These are phyloP conservation scores for Nakazawaea molendinolei DNA, from an alignment of 805 yeast genomes.

Conservation along the genomic window DNA sequence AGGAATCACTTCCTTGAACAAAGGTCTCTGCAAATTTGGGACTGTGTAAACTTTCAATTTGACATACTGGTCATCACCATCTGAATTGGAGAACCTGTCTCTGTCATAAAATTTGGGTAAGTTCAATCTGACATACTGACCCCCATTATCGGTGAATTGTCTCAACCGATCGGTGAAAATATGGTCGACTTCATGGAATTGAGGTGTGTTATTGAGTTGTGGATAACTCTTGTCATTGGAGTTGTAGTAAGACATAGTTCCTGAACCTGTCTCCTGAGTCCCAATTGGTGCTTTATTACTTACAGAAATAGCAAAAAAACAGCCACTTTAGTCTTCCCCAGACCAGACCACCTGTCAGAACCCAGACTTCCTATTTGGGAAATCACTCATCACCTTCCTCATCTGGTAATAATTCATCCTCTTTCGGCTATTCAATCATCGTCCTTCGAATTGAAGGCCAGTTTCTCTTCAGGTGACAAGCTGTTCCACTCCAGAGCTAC, in stretches of 20 bases:
- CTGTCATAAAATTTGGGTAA: conserved; percentile 76
- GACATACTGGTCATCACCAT: conserved; percentile 32
- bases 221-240: conserved; percentile 28
- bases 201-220: conserved; percentile 44
- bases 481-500: no score
- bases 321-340: no score
- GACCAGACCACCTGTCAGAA: no score
- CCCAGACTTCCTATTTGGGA: conserved; percentile 3
- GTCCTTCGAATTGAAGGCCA: no score
- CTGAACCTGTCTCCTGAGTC: no score
- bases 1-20: conserved; percentile 53
- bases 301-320: no score
- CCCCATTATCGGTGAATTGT: conserved; percentile 68
- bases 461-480: no score
- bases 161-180: conserved; percentile 68
- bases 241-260: conserved; percentile 1
- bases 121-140: conserved; percentile 65
- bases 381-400: no score
- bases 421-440: no score
- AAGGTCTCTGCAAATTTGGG: conserved; percentile 61
- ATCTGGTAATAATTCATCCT: no score
- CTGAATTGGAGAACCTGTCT: conserved; percentile 40
- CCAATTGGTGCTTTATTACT: no score
- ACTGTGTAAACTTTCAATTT: conserved; percentile 65
- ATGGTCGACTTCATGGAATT: conserved; percentile 68